Percentiles rank a stretch among this genome's conserved stretches.
These are phyloP conservation scores for Cytospora mali DNA, from an alignment of 2,329 filamentous ascomycete species.

Conservation along the genomic window DNA sequence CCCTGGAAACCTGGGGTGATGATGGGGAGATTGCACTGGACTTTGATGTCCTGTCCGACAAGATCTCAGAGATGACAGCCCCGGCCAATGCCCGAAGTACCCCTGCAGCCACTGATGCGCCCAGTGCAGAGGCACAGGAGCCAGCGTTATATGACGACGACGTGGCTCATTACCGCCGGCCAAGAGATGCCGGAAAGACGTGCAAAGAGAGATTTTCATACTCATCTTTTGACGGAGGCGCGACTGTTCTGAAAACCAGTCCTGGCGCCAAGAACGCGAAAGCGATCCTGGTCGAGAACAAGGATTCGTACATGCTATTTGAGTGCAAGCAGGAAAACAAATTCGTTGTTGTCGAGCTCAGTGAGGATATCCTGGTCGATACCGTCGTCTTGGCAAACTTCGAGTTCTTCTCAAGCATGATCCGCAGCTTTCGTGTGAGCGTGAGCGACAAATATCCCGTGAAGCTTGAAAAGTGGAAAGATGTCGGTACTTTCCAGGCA, in stretches of 20 bases:
- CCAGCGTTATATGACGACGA: slow-evolving; percentile 51
- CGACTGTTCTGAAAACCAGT: slow-evolving; percentile 89
- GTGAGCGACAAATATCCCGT: slow-evolving; percentile 95
- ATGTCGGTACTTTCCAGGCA: slow-evolving; percentile 85
- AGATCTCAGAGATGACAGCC: slow-evolving; percentile 46
- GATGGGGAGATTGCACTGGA: slow-evolving; percentile 77
- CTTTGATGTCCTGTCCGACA: slow-evolving; percentile 54
- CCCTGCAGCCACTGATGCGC: slow-evolving; percentile 28
- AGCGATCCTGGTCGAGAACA: slow-evolving; percentile 90
- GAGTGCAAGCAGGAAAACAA: slow-evolving; percentile 87
- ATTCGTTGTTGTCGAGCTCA: slow-evolving; percentile 92
- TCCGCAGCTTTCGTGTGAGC: slow-evolving; percentile 85
- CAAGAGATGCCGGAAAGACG: slow-evolving; percentile 93
- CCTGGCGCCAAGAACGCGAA: slow-evolving; percentile 83
- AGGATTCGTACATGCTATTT: slow-evolving; percentile 97
- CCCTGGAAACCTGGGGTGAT: slow-evolving; percentile 79
- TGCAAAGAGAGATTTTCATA: slow-evolving; percentile 98
- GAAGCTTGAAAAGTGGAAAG: slow-evolving; percentile 89
- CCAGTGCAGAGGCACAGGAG: slow-evolving; percentile 40
- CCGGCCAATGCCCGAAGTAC: slow-evolving; percentile 32
- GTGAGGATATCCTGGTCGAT: slow-evolving; percentile 83
- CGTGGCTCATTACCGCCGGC: slow-evolving; percentile 62
- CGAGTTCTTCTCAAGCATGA: slow-evolving; percentile 98
- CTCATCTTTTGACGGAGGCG: slow-evolving; percentile 94
- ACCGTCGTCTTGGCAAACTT: slow-evolving; percentile 98